phyloP scores from a whole-genome alignment of 805 yeast species.

The Lipomyces sp. region DNA sequence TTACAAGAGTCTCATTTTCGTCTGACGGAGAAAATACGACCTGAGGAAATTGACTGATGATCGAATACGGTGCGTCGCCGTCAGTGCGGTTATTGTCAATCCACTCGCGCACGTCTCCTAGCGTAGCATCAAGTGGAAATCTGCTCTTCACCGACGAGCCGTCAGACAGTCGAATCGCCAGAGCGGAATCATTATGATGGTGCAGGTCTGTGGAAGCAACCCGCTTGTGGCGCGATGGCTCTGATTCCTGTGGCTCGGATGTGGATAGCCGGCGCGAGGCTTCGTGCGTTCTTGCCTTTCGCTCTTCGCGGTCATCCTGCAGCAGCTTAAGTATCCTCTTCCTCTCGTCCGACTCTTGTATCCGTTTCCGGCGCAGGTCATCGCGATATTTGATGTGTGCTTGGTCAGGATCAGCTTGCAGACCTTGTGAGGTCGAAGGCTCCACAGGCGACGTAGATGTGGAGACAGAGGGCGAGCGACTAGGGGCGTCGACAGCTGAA shows the following conservation, averaged over 20 bases:
- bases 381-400: conserved; percentile 39
- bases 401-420: conserved; percentile 5
- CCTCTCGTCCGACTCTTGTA: conserved; percentile 48
- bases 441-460: neutral
- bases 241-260: conserved; percentile 5
- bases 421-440: too few species aligned
- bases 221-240: neutral
- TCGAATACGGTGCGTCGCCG: conserved; percentile 48
- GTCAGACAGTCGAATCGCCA: conserved; percentile 64
- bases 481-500: too few species aligned
- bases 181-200: conserved; percentile 39
- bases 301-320: conserved; percentile 52
- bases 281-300: conserved; percentile 34
- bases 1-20: conserved; percentile 53
- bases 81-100: conserved; percentile 52
- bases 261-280: conserved; percentile 22
- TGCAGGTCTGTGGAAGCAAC: conserved; percentile 5
- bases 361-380: conserved; percentile 40
- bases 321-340: conserved; percentile 54
- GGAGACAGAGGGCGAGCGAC: neutral
- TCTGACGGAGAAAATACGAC: conserved; percentile 60
- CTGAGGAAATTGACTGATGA: conserved; percentile 56
- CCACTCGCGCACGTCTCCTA: conserved; percentile 61
- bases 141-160: conserved; percentile 56
- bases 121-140: conserved; percentile 47